Base-by-base conservation (phyloP, 805 yeast species). In the Saccharomycopsis sp. region DNA sequence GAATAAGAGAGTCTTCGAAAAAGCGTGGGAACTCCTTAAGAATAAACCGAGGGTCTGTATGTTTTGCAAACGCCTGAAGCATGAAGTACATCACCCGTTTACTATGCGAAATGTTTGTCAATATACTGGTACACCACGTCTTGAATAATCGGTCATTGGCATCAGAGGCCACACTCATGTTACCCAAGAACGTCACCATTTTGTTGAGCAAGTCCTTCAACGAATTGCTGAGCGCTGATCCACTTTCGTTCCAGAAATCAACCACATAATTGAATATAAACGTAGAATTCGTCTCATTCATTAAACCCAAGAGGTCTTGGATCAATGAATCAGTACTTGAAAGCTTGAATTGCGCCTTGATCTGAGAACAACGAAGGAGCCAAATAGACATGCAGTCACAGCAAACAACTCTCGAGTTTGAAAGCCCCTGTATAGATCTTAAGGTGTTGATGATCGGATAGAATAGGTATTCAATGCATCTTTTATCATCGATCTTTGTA, bases 181-280 rank as follows among this genome's bases (percentile, higher is more conserved):
- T 61, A 38, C 72, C 72, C 47, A 79, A 55, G 22, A 83, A 72
- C 1, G 65, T 61, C 9, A 85, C 68, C 54, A 85, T 66, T 64
- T 85, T 89, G 1, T 68, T 56, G 53, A 89, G 78, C 52, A 90
- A 66, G 35, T 83, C 87, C 57, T 76, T 79, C 56, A 89, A 68
- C 0, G 96, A 85, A 66, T 86, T 88, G 3, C 86, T 82, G 25
- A 88, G 69, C 0, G 96, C 84, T 1, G 87, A 82, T 2, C 86
- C 84, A 1, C 88, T 79, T 55, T 85, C 88, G 56, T 81, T 82
- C 84, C 91, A 84, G 67, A 80, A 84, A 63, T 84, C 91, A 44
- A 85, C 70, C 14, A 86, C 77, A 67, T 80, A 86, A 23, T 74
- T 73, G 65, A 81, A 81, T 1, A 83, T 57, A 24, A 58, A 62